Evolutionary conservation across 768 basidiomycete genomes (phyloP), one percentile per base, ranked within the genome.

Genomic region (Kwoniella shandongensis): DNA sequence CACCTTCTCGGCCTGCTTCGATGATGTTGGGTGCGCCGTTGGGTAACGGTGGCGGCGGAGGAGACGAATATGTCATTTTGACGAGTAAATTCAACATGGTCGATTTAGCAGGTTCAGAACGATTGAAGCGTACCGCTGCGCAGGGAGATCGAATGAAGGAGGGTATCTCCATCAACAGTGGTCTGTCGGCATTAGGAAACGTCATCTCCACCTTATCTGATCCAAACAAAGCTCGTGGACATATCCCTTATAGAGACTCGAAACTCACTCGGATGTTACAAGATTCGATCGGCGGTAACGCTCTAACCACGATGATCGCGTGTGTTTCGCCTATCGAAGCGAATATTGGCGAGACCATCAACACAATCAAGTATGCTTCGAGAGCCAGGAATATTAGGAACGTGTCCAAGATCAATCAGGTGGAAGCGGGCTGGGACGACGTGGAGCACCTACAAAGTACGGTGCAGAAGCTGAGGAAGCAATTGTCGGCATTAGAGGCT

Each of bases 381-480:
- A 88, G 96, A 35, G 96, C 96, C 11, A 81, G 92, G 62, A 97
- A 96, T 72, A 99, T 99, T 80, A 94, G 93, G 79, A 99, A 99
- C 69, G 83, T 86, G 42, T 93, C 89, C 2, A 84, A 88, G 30
- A 82, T 94, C 50, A 94, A 92, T 70, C 90, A 94, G 78, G 87
- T 86, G 69, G 96, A 99, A 78, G 90, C 91, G 51, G 96, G 96
- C 11, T 99, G 96, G 96, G 94, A 97, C 63, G 96, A 99, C 74
- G 80, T 98, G 2, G 93, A 97, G 72, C 94, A 96, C 86, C 78
- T 99, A 41, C 96, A 98, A 77, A 84, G 83, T 51, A 89, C 87
- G 47, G 84, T 99, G 39, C 80, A 84, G 27, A 86, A 91, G 60
- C 79, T 99, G 46, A 83, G 96, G 45, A 91, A 86, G 74, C 94